Conservation (phyloP, 176 grass and related monocot genomes). For the Cocos nucifera region DNA sequence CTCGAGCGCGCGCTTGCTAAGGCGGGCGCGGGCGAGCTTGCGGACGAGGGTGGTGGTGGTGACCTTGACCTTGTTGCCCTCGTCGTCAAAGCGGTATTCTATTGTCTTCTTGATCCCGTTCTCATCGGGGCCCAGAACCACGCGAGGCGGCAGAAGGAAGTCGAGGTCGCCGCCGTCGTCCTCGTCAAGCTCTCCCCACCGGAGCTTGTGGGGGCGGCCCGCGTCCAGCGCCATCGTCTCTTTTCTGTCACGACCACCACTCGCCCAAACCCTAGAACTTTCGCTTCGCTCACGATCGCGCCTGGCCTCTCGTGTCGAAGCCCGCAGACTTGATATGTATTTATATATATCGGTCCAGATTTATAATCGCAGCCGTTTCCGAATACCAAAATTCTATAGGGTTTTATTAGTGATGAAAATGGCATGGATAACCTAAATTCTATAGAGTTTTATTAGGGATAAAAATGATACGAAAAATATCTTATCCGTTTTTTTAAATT, state of each 20-base stretch:
- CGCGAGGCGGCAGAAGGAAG: conserved; percentile 62
- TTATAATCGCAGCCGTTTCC: no score
- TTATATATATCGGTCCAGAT: no score
- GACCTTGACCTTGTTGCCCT: conserved; percentile 72
- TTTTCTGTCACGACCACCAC: not conserved
- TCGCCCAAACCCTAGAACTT: no score
- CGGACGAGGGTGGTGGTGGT: conserved; percentile 67
- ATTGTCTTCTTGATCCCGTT: conserved; percentile 63
- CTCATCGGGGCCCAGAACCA: conserved; percentile 65
- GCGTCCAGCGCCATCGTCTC: conserved; percentile 16
- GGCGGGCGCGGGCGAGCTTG: conserved; percentile 52
- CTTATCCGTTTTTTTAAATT: no score
- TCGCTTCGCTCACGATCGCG: no score
- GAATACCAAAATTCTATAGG: no score
- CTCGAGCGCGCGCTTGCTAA: conserved; percentile 66
- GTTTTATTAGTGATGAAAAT: no score
- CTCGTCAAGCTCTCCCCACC: conserved; percentile 42
- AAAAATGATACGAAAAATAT: no score
- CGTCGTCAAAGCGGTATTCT: conserved; percentile 76
- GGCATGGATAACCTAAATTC: no score
- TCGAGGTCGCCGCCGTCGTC: conserved; percentile 63
- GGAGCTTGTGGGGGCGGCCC: conserved; percentile 33
- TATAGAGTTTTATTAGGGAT: no score
- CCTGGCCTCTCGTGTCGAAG: no score
- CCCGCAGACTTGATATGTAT: no score